Conservation (phyloP, 495 filamentous ascomycete species). For the Penicillium lividum region DNA sequence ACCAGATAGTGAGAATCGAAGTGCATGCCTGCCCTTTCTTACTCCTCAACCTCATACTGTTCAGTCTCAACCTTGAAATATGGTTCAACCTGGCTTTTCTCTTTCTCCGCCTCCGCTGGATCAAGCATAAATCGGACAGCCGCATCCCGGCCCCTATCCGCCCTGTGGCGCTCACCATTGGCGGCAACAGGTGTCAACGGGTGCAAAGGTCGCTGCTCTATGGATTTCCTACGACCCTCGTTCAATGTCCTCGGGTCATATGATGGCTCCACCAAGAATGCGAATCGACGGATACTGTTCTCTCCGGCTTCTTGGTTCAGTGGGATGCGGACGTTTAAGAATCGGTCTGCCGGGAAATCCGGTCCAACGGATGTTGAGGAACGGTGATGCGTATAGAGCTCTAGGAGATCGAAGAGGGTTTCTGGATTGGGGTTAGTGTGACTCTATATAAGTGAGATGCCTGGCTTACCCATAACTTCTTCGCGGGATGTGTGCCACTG, state of each 20-base stretch:
- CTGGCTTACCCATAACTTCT: slow-evolving; percentile 64
- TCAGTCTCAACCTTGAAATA: slow-evolving; percentile 78
- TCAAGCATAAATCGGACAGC: slow-evolving; percentile 93
- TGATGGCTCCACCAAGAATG: slow-evolving; percentile 31
- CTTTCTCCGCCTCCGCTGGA: slow-evolving; percentile 67
- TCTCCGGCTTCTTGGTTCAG: slow-evolving; percentile 74
- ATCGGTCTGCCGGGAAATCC: slow-evolving; percentile 66
- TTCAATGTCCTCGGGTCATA: neutral
- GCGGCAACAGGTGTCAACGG: slow-evolving; percentile 43
- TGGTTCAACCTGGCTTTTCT: slow-evolving; percentile 64
- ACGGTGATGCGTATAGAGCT: slow-evolving; percentile 83
- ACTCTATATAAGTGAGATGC: neutral
- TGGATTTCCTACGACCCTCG: neutral
- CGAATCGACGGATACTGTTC: slow-evolving; percentile 55
- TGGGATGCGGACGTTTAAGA: slow-evolving; percentile 80
- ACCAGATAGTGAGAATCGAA: neutral
- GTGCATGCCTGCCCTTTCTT: neutral
- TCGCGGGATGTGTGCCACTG: slow-evolving; percentile 63
- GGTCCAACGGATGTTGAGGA: slow-evolving; percentile 70
- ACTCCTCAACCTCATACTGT: slow-evolving; percentile 54
- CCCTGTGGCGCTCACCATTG: slow-evolving; percentile 46
- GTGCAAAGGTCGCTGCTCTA: slow-evolving; percentile 16
- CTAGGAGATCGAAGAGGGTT: slow-evolving; percentile 80
- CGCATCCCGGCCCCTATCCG: slow-evolving; percentile 63
- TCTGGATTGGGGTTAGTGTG: slow-evolving; percentile 45